These are phyloP conservation scores for Trifolium subterraneum DNA, from an alignment of 306 rosid species.

Conservation along the genomic window DNA sequence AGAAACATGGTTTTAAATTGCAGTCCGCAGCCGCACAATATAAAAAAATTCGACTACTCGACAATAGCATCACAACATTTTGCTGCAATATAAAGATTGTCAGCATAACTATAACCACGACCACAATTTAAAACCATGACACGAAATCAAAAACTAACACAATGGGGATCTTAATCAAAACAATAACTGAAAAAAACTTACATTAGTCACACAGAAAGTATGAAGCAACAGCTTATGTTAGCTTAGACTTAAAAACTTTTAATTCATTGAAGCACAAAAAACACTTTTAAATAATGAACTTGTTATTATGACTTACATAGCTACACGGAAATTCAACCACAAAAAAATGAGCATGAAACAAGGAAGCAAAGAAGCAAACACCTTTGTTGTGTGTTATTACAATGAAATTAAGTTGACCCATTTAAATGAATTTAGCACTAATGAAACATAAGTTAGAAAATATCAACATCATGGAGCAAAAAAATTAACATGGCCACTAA, in stretches of 20 bases:
- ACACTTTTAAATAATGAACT: conserved; percentile 23
- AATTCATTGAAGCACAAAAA: conserved; percentile 27
- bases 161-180: conserved; percentile 41
- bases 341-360: conserved; percentile 14
- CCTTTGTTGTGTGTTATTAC: conserved; percentile 33
- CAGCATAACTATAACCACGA: background rate
- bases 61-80: background rate
- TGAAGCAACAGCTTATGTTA: conserved; percentile 25
- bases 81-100: background rate
- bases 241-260: conserved; percentile 4
- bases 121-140: background rate
- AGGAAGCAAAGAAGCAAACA: conserved; percentile 16
- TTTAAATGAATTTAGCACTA: conserved; percentile 41
- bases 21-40: background rate
- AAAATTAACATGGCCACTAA: conserved; percentile 50
- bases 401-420: conserved; percentile 34
- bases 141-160: conserved; percentile 35
- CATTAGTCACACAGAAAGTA: conserved; percentile 22
- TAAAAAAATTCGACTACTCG: background rate
- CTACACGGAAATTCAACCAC: conserved; percentile 37
- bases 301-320: conserved; percentile 15
- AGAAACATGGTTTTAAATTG: background rate
- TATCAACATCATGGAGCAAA: conserved; percentile 54
- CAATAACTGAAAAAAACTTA: background rate
- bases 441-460: conserved; percentile 39